Evolutionary conservation across 225 moss, liverwort and hornwort species (phyloP), one percentile per base, ranked within the genome.

Genomic region (Marchantia paleacea): DNA sequence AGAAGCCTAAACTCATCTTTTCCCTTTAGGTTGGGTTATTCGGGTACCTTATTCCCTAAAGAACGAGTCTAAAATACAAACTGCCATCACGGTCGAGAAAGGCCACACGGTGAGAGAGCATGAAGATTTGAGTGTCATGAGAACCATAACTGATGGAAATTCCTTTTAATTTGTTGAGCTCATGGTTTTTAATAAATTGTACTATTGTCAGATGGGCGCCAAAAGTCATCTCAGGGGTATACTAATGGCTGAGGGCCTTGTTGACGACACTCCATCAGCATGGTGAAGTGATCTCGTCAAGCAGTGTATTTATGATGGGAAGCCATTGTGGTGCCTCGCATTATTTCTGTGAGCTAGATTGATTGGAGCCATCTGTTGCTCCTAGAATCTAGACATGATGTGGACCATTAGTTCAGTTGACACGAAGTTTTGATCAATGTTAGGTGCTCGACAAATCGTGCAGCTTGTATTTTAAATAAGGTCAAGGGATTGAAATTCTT

Each of bases 401-500:
- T 75, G 85, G 52, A 79, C 68, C 85, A 81, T 69, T 68, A 82
- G 82, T 82, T 85, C 55, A 77, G 65, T 77, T 53, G 80, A 77
- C 77, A 75, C 68, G 75, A 77, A 77, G 80, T 81, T 80, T 81
- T 86, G 83, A 75, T 80, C 31, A 70, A 81, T 78, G 68, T 72
- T 75, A 78, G 73, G 63, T 78, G 78, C 67, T 70, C 68, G 78
- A 75, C 81, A 19, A 83, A 60, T 86, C 78, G 83, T 83, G 78
- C 72, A 85, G 85, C 72, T 85, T 85, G 85, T 85, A 80, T 80
- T 85, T 55, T 85, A 80, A 82, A 73, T 80, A 80, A 82, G 66
- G 51, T 72, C 76, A 64, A 73, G 62, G 82, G 80, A 57, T 80
- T 73, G 53, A 64, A 71, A 80, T 50, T 77, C 67, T 76, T 60